Percentiles rank a stretch among this genome's conserved stretches.
phyloP scores from a whole-genome alignment of 2,329 filamentous ascomycete species.

The Blastomyces parvus region DNA sequence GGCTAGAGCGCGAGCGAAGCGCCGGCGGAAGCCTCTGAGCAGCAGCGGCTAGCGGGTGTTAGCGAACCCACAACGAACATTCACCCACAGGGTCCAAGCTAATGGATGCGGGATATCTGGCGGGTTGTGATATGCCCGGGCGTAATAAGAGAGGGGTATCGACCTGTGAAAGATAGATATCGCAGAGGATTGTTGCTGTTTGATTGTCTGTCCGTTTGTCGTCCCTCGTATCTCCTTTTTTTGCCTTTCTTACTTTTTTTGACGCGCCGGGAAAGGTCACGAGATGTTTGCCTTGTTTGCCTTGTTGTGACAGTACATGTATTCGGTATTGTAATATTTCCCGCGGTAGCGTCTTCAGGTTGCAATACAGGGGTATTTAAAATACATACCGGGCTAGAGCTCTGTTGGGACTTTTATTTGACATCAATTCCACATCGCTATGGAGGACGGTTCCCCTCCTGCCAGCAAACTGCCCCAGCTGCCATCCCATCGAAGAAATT shows the following conservation, averaged over 20 bases:
- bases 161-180: background rate
- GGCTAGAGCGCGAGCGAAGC: too few species aligned
- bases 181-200: background rate
- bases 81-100: background rate
- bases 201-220: background rate
- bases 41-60: background rate
- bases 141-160: background rate
- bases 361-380: background rate
- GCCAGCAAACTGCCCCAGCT: background rate
- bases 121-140: background rate
- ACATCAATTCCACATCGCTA: background rate
- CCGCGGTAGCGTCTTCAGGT: too few species aligned
- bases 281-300: background rate
- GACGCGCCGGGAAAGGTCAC: background rate
- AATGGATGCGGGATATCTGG: background rate
- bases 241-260: background rate
- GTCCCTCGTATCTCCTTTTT: background rate
- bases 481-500: too few species aligned
- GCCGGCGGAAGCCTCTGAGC: too few species aligned
- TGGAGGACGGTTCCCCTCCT: background rate
- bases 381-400: background rate
- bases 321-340: background rate
- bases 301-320: background rate
- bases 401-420: background rate
- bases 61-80: background rate